Percentiles rank a stretch among this genome's conserved stretches.
phyloP scores from a whole-genome alignment of 257 asterid species.

The Solanum sejunctum region DNA sequence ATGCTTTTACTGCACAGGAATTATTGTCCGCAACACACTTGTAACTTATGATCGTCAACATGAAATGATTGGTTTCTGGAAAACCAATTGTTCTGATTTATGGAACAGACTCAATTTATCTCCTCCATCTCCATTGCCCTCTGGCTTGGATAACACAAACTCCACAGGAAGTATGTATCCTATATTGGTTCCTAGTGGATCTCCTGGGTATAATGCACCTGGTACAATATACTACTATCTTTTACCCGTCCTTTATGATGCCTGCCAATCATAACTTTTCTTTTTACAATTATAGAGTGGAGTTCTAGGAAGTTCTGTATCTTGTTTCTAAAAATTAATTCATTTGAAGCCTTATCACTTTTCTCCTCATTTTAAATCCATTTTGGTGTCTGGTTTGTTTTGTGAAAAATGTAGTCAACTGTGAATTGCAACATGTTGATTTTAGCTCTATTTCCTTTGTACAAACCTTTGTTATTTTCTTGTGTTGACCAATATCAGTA shows the following conservation, averaged over 20 bases:
- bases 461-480: not conserved
- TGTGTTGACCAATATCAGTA: not conserved
- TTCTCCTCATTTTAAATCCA: not conserved
- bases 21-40: constrained; percentile 90
- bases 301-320: not conserved
- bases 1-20: constrained; percentile 32
- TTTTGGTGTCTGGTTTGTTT: not conserved
- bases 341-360: not conserved
- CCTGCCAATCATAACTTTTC: not conserved
- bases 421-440: not conserved
- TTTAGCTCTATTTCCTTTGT: not conserved
- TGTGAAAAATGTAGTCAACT: not conserved
- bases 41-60: constrained; percentile 91
- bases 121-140: constrained; percentile 37
- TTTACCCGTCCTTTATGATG: not conserved
- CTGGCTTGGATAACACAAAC: constrained; percentile 16
- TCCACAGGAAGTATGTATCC: constrained; percentile 39
- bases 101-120: constrained; percentile 76
- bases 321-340: not conserved
- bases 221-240: constrained; percentile 24
- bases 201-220: constrained; percentile 30
- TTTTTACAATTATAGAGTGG: not conserved
- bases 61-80: constrained; percentile 91
- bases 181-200: constrained; percentile 40
- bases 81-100: constrained; percentile 89